A percentile compares a stretch with the other conserved stretches of the same genome.
Conservation (phyloP, 1,284 basidiomycete species). For the Rhodotorula sp. region DNA sequence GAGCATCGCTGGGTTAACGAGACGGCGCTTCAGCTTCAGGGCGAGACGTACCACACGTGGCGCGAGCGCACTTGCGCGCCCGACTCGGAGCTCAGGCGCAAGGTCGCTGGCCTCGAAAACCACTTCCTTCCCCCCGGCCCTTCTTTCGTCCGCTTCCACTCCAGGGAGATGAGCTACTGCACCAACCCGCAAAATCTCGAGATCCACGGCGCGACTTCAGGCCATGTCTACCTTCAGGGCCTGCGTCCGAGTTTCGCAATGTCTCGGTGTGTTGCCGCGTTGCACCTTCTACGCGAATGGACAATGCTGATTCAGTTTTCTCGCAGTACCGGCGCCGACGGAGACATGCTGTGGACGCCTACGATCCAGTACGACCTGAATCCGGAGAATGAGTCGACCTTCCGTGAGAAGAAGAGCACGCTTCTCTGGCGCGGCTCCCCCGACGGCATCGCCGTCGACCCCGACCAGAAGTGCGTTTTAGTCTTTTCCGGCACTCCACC, state of each 20-base stretch:
- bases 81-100: conserved; percentile 9
- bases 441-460: conserved; percentile 46
- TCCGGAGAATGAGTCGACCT: conserved; percentile 45
- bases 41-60: conserved; percentile 5
- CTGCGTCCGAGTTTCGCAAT: conserved; percentile 1
- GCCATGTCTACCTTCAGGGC: background rate
- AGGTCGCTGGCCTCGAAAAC: conserved; percentile 22
- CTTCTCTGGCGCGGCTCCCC: conserved; percentile 52
- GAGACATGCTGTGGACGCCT: conserved; percentile 44
- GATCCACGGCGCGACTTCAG: conserved; percentile 35
- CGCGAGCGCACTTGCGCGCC: conserved; percentile 23
- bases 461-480: conserved; percentile 3
- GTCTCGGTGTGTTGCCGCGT: background rate
- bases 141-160: conserved; percentile 36
- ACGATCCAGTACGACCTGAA: conserved; percentile 44
- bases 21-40: conserved; percentile 2
- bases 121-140: background rate
- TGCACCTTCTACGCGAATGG: no score
- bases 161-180: conserved; percentile 39
- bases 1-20: conserved; percentile 28
- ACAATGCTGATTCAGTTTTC: no score
- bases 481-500: conserved; percentile 1
- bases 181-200: conserved; percentile 33
- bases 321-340: conserved; percentile 12
- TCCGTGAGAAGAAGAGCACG: conserved; percentile 52